These are phyloP conservation scores for Hyphopichia wangnamkhiaoensis DNA, from an alignment of 1,139 yeast genomes.

Conservation along the genomic window DNA sequence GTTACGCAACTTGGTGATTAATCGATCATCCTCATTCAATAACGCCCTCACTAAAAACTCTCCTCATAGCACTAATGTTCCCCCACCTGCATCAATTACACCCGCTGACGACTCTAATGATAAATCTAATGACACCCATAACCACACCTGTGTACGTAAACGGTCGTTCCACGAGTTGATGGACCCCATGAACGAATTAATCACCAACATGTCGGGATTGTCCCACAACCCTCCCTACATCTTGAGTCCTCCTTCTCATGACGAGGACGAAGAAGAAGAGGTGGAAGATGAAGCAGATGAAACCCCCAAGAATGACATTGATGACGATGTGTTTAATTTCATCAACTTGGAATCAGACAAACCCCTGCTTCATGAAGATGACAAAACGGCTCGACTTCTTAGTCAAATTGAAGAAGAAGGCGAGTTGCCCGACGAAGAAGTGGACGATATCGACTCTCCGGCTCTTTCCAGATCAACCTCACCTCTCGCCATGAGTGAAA, in stretches of 20 bases:
- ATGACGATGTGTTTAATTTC: slow-evolving; percentile 17
- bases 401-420: slow-evolving; percentile 5
- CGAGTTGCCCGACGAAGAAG: slow-evolving; percentile 15
- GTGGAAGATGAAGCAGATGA: slow-evolving; percentile 1
- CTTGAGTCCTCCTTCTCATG: slow-evolving; percentile 1
- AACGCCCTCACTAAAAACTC: no score
- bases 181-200: slow-evolving; percentile 26
- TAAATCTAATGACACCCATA: not conserved
- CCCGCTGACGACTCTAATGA: not conserved
- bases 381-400: slow-evolving; percentile 11
- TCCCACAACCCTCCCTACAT: slow-evolving; percentile 15
- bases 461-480: slow-evolving; percentile 42
- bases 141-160: slow-evolving; percentile 19
- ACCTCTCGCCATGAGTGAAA: slow-evolving; percentile 31
- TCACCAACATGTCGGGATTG: slow-evolving; percentile 28
- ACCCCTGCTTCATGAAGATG: no score
- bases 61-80: no score
- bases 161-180: slow-evolving; percentile 31
- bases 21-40: slow-evolving; percentile 10
- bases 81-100: no score
- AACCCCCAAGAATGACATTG: not conserved
- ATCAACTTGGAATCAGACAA: slow-evolving; percentile 16
- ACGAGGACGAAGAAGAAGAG: slow-evolving; percentile 1
- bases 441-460: slow-evolving; percentile 27
- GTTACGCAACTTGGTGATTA: slow-evolving; percentile 34